Conservation (phyloP, 257 asterid genomes). For the Capsicum rhomboideum region DNA sequence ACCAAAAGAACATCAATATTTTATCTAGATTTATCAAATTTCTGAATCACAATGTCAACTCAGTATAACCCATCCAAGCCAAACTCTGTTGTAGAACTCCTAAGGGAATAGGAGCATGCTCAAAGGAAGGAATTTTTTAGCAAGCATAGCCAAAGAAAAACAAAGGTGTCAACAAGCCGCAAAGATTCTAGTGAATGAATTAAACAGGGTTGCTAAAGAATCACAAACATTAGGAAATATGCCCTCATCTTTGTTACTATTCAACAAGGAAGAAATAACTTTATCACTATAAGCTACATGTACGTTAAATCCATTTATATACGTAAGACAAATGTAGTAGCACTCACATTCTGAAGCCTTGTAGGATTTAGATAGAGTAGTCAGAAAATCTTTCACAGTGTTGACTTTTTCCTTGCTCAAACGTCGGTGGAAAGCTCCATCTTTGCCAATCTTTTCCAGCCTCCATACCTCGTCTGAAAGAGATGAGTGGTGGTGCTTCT, state of each 20-base stretch:
- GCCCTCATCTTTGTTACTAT: not conserved
- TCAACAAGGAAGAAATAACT: not conserved
- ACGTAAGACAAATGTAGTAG: not conserved
- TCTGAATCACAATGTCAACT: not conserved
- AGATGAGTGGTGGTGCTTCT: conserved; percentile 92
- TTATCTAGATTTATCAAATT: not conserved
- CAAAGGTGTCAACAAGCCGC: not conserved
- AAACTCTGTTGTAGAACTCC: not conserved
- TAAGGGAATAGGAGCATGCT: not conserved
- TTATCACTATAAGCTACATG: not conserved
- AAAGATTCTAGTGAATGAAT: not conserved
- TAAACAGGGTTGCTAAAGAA: not conserved
- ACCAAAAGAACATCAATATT: not conserved
- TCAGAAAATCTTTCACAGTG: conserved; percentile 74
- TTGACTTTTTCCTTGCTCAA: conserved; percentile 56
- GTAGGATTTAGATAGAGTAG: conserved; percentile 46
- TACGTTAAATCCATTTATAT: not conserved
- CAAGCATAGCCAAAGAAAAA: not conserved
- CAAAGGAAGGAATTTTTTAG: not conserved
- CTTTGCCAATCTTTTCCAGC: conserved; percentile 85
- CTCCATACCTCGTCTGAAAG: conserved; percentile 85
- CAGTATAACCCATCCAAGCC: not conserved
- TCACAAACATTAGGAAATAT: not conserved
- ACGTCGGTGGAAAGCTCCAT: conserved; percentile 83
- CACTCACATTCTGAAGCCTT: conserved; percentile 66